Percentiles rank a stretch among this genome's conserved stretches.
These are phyloP conservation scores for Drechslerella dactyloides DNA, from an alignment of 2,329 filamentous ascomycete species.

Conservation along the genomic window DNA sequence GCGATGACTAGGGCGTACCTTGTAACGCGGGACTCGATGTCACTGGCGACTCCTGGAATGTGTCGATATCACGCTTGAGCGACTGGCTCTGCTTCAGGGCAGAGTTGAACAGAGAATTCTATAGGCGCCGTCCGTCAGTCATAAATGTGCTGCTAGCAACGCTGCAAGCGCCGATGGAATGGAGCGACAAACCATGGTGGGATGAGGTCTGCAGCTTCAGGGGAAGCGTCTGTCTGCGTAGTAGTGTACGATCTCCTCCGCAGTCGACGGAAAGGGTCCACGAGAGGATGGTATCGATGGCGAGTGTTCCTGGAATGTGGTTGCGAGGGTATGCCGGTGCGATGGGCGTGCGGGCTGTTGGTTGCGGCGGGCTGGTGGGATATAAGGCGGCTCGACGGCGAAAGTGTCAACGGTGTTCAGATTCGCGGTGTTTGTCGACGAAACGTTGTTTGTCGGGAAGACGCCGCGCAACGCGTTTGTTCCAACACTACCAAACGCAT, in stretches of 20 bases:
- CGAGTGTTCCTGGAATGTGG: neutral
- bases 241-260: neutral
- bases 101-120: conserved; percentile 86
- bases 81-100: conserved; percentile 83
- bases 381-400: conserved; percentile 10
- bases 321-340: neutral
- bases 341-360: conserved; percentile 1
- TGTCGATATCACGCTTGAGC: conserved; percentile 76
- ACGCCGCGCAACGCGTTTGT: conserved; percentile 29
- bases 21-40: conserved; percentile 67
- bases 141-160: neutral
- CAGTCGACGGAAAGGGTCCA: neutral
- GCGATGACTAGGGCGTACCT: conserved; percentile 43
- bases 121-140: neutral
- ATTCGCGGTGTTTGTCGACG: conserved; percentile 19
- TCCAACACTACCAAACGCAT: neutral
- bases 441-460: conserved; percentile 5
- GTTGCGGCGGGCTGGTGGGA: neutral
- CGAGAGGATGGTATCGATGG: neutral
- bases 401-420: conserved; percentile 49
- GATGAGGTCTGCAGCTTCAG: neutral
- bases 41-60: conserved; percentile 67
- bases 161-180: neutral
- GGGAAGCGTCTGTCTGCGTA: neutral
- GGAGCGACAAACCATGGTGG: neutral